Base-by-base conservation (phyloP, 2,329 filamentous ascomycete genomes). In the Microsporum ferrugineum region DNA sequence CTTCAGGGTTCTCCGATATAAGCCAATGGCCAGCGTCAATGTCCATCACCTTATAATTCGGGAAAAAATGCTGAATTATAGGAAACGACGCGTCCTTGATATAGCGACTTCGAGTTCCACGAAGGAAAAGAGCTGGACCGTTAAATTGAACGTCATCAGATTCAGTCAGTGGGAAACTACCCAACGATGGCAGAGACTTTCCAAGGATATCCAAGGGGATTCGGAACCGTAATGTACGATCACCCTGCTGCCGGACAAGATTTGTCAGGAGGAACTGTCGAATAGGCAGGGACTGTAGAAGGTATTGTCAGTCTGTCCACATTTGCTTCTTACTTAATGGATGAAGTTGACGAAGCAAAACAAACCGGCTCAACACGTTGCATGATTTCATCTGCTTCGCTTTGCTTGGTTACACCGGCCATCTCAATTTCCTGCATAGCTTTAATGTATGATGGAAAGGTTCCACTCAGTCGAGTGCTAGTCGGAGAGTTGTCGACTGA, bases 211-310 rank as follows among this genome's bases (percentile, higher is more conserved):
- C 79, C 8, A 99, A 77, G 0, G 94, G 92, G 2, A 97, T 84
- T 33, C 89, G 83, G 75, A 94, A 96, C 67, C 83, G 85, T 67
- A 88, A 82, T 1, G 78, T 78, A 59, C 81, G 78, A 58, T 79
- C 76, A 2, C 80, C 75, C 17, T 73, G 69, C 2, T 73, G 68
- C 3, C 85, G 83, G 66, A 87, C 75, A 43, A 97, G 78, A 71
- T 97, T 99, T 8, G 88, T 89, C 0, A 99, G 82, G 14, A 99
- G 82, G 73, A 97, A 99, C 70, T 96, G 91, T 1, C 94, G 86
- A 66, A 99, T 87, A 0, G 85, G 78, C 3, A 95, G 73, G 12
- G 86, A 84, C 79, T 85, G 59, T 43, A 62, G 27, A 6, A 29
- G 38, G 36, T 60, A 53, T 29, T 29, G 38, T 49, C 36, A 55